These are phyloP conservation scores for Trypanosoma cruzi DNA, from an alignment of 208 protist species.

Conservation along the genomic window DNA sequence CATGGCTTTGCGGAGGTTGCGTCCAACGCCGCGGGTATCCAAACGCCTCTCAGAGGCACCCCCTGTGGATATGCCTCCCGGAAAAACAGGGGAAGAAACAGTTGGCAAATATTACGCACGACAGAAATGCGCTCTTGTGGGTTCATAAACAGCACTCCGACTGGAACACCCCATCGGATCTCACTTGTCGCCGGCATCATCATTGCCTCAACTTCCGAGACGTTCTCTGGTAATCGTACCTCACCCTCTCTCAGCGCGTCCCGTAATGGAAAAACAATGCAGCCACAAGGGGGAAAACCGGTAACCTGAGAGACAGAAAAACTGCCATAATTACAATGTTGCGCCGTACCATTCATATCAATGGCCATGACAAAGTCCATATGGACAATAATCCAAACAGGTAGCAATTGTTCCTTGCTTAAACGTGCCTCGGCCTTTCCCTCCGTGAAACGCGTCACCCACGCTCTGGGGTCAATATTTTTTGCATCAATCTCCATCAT, in stretches of 20 bases:
- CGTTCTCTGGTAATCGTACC: conserved; percentile 15
- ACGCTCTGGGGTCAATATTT: conserved; percentile 15
- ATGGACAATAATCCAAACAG: conserved; percentile 31
- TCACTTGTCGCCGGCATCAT: conserved; percentile 11
- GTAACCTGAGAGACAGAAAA: not conserved
- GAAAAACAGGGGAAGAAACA: conserved; percentile 51
- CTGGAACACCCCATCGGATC: conserved; percentile 10
- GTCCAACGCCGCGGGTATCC: conserved; percentile 14
- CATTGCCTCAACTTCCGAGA: conserved; percentile 16
- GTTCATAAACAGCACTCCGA: conserved; percentile 22
- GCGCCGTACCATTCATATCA: conserved; percentile 44
- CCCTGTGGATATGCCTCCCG: conserved; percentile 42
- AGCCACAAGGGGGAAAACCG: conserved; percentile 7
- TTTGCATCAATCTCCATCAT: conserved; percentile 23
- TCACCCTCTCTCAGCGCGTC: conserved; percentile 9
- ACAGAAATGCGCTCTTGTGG: conserved; percentile 16
- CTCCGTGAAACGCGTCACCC: conserved; percentile 18
- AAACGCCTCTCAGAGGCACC: conserved; percentile 42
- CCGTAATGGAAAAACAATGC: conserved; percentile 20
- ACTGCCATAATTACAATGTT: conserved; percentile 45
- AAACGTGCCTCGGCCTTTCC: conserved; percentile 16
- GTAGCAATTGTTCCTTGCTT: conserved; percentile 20
- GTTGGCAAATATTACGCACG: conserved; percentile 47
- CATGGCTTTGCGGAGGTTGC: not conserved
- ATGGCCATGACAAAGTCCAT: conserved; percentile 22